Base-by-base conservation (phyloP, 352 stramenopile species). In the Phytophthora hybrid region DNA sequence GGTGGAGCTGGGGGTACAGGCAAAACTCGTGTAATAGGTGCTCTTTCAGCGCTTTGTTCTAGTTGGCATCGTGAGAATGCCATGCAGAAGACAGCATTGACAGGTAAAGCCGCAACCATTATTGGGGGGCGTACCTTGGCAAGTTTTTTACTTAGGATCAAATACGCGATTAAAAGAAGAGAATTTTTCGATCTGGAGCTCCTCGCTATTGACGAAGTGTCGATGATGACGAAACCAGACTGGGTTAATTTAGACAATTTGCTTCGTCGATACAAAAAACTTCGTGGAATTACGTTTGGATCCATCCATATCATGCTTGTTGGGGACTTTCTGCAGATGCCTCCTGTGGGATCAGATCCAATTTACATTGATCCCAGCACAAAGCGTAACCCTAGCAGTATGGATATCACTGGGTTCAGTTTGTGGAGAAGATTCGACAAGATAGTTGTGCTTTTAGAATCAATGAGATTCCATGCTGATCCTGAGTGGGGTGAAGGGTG, bases 121-220 rank as follows among this genome's bases (percentile, higher is more conserved):
- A n/a, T n/a, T n/a, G n/a, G n/a, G n/a, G n/a, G n/a, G n/a, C n/a
- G n/a, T n/a, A n/a, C n/a, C n/a, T n/a, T n/a, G n/a, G n/a, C n/a
- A 13, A 21, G 32, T 9, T 34, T 71, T 0, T 16, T 46, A 23
- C 9, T 65, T 57, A 39, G 39, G 47, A 56, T 46, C 2, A 19
- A 57, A 29, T 11, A 26, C 21, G 59, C 39, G n/a, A 13, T 21
- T 44, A 29, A 65, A 47, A 39, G 32, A 39, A 6, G 32, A 39
- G 5, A 13, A 23, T 7, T 65, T 32, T 14, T 26, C 23, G 34
- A 61, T 7, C 11, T 65, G 8, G 64, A 65, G 13, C 26, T 65
- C 21, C 26, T 65, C 23, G 21, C 64, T 16, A 65, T 71, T n/a
- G 64, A 71, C n/a, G 64, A 71, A 23, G 23, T 65, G 3, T 71